Base-by-base conservation (phyloP, 2,329 filamentous ascomycete genomes). In the Tolypocladium pustulatum region DNA sequence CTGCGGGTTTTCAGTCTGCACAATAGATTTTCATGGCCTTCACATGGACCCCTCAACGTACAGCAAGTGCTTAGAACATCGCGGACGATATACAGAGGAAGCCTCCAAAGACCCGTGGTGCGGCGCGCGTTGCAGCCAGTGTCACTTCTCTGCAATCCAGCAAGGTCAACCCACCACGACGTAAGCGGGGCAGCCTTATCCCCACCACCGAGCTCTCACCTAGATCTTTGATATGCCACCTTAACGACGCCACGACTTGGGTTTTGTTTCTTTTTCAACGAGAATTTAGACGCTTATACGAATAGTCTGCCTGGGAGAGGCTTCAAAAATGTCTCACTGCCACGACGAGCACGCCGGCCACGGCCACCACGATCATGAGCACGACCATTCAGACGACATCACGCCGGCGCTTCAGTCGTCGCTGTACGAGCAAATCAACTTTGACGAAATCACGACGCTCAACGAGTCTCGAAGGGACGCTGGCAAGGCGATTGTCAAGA, bases 381-480 rank as follows among this genome's bases (percentile, higher is more conserved):
- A 97, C 72, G 91, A 96, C 73, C 93, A 97, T 75, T 87, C 84
- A 54, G 90, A 97, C 76, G 93, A 97, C 77, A 84, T 96, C 67
- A 92, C 90, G 1, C 94, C 94, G 0, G 93, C 92, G 1, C 80
- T 97, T 20, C 93, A 97, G 73, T 88, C 87, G 66, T 91, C 91
- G 49, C 85, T 99, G 40, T 97, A 97, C 77, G 85, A 90, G 63
- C 89, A 96, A 71, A 91, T 99, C 73, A 85, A 92, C 71, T 97
- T 97, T 75, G 87, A 90, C 74, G 82, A 86, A 34, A 86, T 99
- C 62, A 84, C 79, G 41, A 94, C 93, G 0, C 76, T 97, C 58
- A 99, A 99, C 72, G 94, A 97, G 75, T 79, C 84, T 13, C 72
- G 75, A 17, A 76, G 84, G 9, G 83, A 86, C 60, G 82, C 86